phyloP scores from a whole-genome alignment of 257 asterid species.

The Pogostemon cablin region DNA sequence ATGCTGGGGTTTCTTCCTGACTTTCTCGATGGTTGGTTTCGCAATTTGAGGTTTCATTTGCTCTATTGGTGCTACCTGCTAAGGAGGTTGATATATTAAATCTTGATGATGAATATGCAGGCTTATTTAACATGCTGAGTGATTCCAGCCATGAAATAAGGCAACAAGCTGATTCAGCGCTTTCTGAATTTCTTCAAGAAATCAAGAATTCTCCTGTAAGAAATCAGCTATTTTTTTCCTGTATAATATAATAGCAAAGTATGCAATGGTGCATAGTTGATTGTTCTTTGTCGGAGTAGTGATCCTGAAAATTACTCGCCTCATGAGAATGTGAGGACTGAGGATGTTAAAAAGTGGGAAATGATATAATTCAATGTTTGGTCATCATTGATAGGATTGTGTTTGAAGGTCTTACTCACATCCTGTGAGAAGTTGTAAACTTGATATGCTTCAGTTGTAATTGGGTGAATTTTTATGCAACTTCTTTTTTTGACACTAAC shows the following conservation, averaged over 20 bases:
- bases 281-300: constrained; percentile 7
- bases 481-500: constrained; percentile 9
- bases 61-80: constrained; percentile 27
- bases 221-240: constrained; percentile 26
- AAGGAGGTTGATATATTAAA: constrained; percentile 22
- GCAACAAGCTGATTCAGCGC: constrained; percentile 99
- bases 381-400: constrained; percentile 19
- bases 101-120: constrained; percentile 48
- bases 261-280: constrained; percentile 23
- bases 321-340: constrained; percentile 19
- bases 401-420: constrained; percentile 23
- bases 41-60: constrained; percentile 25
- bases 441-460: constrained; percentile 5
- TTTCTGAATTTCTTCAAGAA: constrained; percentile 98
- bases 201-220: constrained; percentile 99
- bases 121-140: constrained; percentile 96
- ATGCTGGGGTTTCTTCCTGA: constrained; percentile 99
- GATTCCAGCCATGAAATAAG: constrained; percentile 98
- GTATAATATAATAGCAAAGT: constrained; percentile 7
- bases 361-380: constrained; percentile 16
- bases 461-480: constrained; percentile 5
- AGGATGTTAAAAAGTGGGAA: constrained; percentile 23
- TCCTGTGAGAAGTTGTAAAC: constrained; percentile 20
- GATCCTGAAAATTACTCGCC: constrained; percentile 20
- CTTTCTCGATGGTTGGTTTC: constrained; percentile 92